Percentiles rank a stretch among this genome's conserved stretches.
Conservation (phyloP, 2,329 filamentous ascomycete genomes). For the Dothistroma septosporum region DNA sequence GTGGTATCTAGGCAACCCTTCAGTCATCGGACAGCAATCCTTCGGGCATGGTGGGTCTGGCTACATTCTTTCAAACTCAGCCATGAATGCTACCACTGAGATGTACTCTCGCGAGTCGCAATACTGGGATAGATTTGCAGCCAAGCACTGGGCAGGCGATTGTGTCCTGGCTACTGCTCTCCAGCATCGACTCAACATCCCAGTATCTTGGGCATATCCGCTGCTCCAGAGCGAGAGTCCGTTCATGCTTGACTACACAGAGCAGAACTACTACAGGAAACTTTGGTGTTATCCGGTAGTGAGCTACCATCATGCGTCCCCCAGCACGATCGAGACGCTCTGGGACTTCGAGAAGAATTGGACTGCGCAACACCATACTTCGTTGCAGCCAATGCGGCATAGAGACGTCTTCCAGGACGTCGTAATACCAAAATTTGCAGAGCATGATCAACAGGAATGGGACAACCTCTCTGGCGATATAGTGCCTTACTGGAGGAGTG, state of each 20-base stretch:
- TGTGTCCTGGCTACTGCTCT: slow-evolving; percentile 22
- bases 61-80: background rate
- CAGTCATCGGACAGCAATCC: background rate
- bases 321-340: slow-evolving; percentile 19
- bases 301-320: slow-evolving; percentile 22
- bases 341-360: slow-evolving; percentile 26
- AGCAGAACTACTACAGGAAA: slow-evolving; percentile 12
- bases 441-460: background rate
- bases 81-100: slow-evolving; percentile 10
- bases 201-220: slow-evolving; percentile 20
- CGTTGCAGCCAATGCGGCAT: background rate
- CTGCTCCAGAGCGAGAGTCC: slow-evolving; percentile 19
- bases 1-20: slow-evolving; percentile 1
- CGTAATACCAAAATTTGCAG: background rate
- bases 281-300: slow-evolving; percentile 27
- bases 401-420: background rate
- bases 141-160: slow-evolving; percentile 21
- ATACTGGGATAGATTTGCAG: slow-evolving; percentile 19
- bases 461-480: slow-evolving; percentile 2
- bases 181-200: slow-evolving; percentile 19
- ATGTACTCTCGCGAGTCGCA: slow-evolving; percentile 30
- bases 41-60: slow-evolving; percentile 8
- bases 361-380: slow-evolving; percentile 6
- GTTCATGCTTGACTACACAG: slow-evolving; percentile 20
- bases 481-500: background rate